These are phyloP conservation scores for Zasmidium cellare DNA, from an alignment of 2,329 filamentous ascomycete species.

Conservation along the genomic window DNA sequence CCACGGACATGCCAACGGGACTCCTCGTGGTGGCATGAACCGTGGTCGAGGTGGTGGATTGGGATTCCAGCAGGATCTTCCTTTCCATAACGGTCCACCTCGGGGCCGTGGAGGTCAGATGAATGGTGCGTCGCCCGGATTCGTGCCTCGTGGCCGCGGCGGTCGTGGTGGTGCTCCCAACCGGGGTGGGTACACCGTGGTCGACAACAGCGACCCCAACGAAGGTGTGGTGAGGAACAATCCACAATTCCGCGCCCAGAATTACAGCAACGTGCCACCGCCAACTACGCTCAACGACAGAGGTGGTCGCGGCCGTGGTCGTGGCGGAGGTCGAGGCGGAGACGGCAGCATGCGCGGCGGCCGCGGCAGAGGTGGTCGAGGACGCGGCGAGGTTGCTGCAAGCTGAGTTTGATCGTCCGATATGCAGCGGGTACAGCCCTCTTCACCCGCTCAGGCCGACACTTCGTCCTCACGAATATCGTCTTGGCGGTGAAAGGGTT, in stretches of 20 bases:
- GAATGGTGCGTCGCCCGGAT: constrained; percentile 27
- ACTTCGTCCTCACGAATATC: no score
- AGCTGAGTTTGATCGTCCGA: neutral
- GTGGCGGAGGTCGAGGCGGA: constrained; percentile 20
- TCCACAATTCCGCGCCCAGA: constrained; percentile 57
- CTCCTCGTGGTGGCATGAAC: constrained; percentile 25
- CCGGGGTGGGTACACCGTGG: constrained; percentile 45
- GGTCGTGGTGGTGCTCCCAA: constrained; percentile 29
- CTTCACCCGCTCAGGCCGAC: no score
- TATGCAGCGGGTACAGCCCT: neutral
- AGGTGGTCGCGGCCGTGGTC: constrained; percentile 27
- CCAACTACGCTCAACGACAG: constrained; percentile 56
- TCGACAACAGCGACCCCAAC: constrained; percentile 53
- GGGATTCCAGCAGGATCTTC: constrained; percentile 19
- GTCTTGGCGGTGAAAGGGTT: no score
- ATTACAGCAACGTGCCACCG: constrained; percentile 57
- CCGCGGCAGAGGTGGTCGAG: constrained; percentile 15
- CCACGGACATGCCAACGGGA: constrained; percentile 45
- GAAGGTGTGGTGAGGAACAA: constrained; percentile 58
- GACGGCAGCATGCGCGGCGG: constrained; percentile 7
- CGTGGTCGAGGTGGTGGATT: constrained; percentile 42
- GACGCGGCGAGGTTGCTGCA: constrained; percentile 8
- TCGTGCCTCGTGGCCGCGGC: constrained; percentile 28
- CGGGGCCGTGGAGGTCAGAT: constrained; percentile 39
- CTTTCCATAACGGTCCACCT: constrained; percentile 19